phyloP scores from a whole-genome alignment of 148 eudicot species.

The Simmondsia chinensis region DNA sequence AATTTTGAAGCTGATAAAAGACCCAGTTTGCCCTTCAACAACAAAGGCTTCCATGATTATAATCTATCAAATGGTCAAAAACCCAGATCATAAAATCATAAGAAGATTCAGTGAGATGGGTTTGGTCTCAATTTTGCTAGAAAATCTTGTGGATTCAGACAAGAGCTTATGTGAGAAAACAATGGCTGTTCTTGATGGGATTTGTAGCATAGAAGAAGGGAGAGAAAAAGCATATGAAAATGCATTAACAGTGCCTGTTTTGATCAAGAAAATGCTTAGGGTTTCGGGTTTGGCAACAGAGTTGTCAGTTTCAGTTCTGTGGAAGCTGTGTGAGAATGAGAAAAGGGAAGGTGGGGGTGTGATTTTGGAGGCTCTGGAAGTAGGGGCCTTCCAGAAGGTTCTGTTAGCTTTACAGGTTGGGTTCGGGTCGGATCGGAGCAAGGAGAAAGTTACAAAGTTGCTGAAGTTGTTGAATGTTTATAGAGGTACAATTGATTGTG shows the following conservation, averaged over 20 bases:
- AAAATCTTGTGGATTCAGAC: constrained; percentile 48
- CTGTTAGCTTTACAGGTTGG: constrained; percentile 70
- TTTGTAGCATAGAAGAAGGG: constrained; percentile 30
- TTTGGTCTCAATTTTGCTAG: constrained; percentile 37
- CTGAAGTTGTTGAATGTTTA: constrained; percentile 48
- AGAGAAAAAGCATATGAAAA: constrained; percentile 24
- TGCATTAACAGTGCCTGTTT: constrained; percentile 48
- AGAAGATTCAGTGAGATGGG: constrained; percentile 34
- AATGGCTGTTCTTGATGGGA: constrained; percentile 45
- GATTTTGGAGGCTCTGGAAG: constrained; percentile 54
- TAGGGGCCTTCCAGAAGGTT: constrained; percentile 82
- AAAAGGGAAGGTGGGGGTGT: constrained; percentile 31
- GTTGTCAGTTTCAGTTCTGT: constrained; percentile 53
- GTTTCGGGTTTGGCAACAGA: constrained; percentile 65
- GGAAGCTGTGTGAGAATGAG: constrained; percentile 44
- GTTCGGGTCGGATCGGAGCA: constrained; percentile 41
- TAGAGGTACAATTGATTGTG: constrained; percentile 50
- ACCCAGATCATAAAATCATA: constrained; percentile 4
- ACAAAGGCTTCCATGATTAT: constrained; percentile 51
- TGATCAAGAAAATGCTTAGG: constrained; percentile 64
- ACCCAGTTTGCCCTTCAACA: constrained; percentile 47
- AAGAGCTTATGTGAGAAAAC: constrained; percentile 50
- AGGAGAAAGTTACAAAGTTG: constrained; percentile 57
- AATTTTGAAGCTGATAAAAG: constrained; percentile 45
- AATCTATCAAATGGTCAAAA: constrained; percentile 38